A percentile compares a stretch with the other conserved stretches of the same genome.
Evolutionary conservation across 108 stramenopile genomes (phyloP).

Genomic region (Cyclostephanos tholiformis): DNA sequence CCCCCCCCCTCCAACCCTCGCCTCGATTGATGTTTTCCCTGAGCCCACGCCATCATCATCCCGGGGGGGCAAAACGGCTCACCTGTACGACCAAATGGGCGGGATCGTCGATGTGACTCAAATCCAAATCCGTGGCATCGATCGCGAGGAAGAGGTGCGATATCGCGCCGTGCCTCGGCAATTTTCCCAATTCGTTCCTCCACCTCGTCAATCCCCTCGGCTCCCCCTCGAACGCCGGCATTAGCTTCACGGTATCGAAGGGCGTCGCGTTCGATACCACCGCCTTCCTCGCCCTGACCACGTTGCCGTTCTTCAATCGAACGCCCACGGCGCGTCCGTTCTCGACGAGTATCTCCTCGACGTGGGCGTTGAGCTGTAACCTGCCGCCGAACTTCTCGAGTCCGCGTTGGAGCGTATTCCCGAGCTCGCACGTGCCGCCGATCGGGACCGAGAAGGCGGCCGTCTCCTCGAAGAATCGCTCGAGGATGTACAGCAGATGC

Average conservation of each 20-base stretch:
- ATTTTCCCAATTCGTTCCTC: slow-evolving; percentile 71
- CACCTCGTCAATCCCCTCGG: slow-evolving; percentile 74
- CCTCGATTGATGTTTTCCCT: no score
- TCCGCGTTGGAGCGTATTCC: slow-evolving; percentile 75
- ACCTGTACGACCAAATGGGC: slow-evolving; percentile 89
- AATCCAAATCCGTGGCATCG: slow-evolving; percentile 81
- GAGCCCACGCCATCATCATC: background rate
- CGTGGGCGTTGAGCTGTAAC: slow-evolving; percentile 88
- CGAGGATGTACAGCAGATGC: slow-evolving; percentile 85
- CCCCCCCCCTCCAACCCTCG: background rate
- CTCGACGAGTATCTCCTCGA: slow-evolving; percentile 90
- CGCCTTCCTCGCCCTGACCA: slow-evolving; percentile 87
- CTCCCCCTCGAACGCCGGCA: slow-evolving; percentile 47
- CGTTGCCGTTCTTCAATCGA: slow-evolving; percentile 85
- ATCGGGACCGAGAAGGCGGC: slow-evolving; percentile 87
- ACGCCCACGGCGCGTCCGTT: slow-evolving; percentile 89
- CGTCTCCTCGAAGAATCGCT: slow-evolving; percentile 90
- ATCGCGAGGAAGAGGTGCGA: slow-evolving; percentile 86
- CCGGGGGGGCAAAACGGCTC: background rate
- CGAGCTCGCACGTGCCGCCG: slow-evolving; percentile 85
- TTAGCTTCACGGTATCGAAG: slow-evolving; percentile 91
- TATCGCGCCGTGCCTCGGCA: slow-evolving; percentile 90
- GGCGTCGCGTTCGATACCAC: slow-evolving; percentile 94
- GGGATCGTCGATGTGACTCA: slow-evolving; percentile 87
- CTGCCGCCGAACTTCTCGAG: slow-evolving; percentile 88